Conservation (phyloP, 176 grass and related monocot species). For the Secale cereale region DNA sequence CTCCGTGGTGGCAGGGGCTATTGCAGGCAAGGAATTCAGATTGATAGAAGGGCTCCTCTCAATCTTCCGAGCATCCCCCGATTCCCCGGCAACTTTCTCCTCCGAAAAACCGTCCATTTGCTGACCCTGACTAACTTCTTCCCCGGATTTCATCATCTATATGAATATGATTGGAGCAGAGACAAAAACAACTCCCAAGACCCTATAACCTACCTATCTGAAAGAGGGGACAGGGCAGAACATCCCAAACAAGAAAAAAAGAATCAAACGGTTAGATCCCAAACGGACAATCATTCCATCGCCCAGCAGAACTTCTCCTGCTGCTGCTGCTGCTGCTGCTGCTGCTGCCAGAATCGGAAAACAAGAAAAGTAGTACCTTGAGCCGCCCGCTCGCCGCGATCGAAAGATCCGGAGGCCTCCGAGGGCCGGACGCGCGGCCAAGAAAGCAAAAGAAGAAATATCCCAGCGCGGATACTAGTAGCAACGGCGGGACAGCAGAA, state of each 20-base stretch:
- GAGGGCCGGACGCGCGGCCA: not conserved
- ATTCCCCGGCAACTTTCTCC: not conserved
- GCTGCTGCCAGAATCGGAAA: not conserved
- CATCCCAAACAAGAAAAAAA: slow-evolving; percentile 6
- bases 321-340: too few species aligned
- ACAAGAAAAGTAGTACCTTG: slow-evolving; percentile 24
- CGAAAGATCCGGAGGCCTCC: slow-evolving; percentile 15
- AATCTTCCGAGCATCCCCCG: slow-evolving; percentile 6
- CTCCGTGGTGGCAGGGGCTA: not conserved
- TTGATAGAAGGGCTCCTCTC: slow-evolving; percentile 49
- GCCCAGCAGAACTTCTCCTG: not conserved
- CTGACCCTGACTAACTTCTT: not conserved
- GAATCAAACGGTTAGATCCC: slow-evolving; percentile 22
- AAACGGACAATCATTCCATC: not conserved
- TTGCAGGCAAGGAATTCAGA: slow-evolving; percentile 44
- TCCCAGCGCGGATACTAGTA: not conserved
- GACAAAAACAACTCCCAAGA: slow-evolving; percentile 1
- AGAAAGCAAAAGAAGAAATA: not conserved
- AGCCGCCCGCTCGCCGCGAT: not conserved
- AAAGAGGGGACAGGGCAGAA: not conserved
- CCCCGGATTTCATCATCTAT: slow-evolving; percentile 21
- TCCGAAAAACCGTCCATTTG: slow-evolving; percentile 1
- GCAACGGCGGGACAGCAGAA: not conserved
- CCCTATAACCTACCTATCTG: slow-evolving; percentile 26
- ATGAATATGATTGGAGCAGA: not conserved